These are phyloP conservation scores for Lecanicillium sp. DNA, from an alignment of 2,329 filamentous ascomycete species.

Conservation along the genomic window DNA sequence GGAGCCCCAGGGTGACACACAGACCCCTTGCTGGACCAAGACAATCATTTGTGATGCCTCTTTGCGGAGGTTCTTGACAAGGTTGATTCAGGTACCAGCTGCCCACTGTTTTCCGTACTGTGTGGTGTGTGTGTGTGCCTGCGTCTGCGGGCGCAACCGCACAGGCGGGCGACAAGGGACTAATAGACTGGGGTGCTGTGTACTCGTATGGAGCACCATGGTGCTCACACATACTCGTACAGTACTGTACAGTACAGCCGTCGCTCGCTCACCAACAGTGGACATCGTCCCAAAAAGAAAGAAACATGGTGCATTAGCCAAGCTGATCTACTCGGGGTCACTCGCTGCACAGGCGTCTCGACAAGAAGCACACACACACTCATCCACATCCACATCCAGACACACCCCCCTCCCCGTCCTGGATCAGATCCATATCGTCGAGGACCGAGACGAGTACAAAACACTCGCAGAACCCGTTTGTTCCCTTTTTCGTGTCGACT, in stretches of 20 bases:
- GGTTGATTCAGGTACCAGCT: conserved; percentile 24
- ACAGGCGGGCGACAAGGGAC: too few relatives aligned
- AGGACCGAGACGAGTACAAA: conserved; percentile 7
- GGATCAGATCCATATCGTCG: conserved; percentile 7
- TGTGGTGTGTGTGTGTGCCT: too few relatives aligned
- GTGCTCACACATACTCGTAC: too few relatives aligned
- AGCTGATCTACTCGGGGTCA: too few relatives aligned
- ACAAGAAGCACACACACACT: too few relatives aligned
- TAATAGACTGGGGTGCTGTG: too few relatives aligned
- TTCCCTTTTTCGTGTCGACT: conserved; percentile 15
- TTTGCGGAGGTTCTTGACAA: conserved; percentile 16
- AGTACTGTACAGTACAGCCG: too few relatives aligned
- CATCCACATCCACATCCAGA: too few relatives aligned
- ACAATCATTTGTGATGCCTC: conserved; percentile 23
- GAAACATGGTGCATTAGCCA: conserved; percentile 18
- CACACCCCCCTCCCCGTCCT: conserved; percentile 2
- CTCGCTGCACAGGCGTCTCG: conserved; percentile 14
- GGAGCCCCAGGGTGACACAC: conserved; percentile 21
- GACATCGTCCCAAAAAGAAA: conserved; percentile 15
- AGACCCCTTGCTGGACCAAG: conserved; percentile 23
- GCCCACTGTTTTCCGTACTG: too few relatives aligned
- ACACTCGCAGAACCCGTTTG: conserved; percentile 3
- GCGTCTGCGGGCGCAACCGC: too few relatives aligned
- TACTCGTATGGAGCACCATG: too few relatives aligned
- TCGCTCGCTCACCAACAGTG: too few relatives aligned